phyloP scores from a whole-genome alignment of 2,329 filamentous ascomycete species.

The Phoma sp. region DNA sequence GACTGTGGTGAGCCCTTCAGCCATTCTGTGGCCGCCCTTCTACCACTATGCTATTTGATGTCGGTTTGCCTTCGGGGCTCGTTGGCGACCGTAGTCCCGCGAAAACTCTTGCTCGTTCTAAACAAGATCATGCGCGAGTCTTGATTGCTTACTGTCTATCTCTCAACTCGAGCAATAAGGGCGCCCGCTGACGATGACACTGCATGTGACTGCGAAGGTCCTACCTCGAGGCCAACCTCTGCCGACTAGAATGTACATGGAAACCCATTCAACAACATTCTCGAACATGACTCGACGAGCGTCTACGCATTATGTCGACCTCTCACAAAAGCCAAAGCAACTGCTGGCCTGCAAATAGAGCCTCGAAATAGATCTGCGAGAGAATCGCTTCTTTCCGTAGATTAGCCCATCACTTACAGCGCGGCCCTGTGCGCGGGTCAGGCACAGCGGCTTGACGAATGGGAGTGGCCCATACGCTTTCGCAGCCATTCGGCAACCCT shows the following conservation, averaged over 20 bases:
- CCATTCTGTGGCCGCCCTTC: constrained; percentile 11
- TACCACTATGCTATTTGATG: neutral
- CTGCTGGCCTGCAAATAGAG: constrained; percentile 2
- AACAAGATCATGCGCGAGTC: neutral
- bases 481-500: constrained; percentile 25
- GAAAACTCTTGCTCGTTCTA: neutral
- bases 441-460: constrained; percentile 39
- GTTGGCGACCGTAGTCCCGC: neutral
- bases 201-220: neutral
- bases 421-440: constrained; percentile 37
- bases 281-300: constrained; percentile 5
- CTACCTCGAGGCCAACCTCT: neutral
- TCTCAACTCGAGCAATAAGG: too few species aligned
- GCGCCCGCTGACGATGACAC: neutral
- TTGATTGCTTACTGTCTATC: too few species aligned
- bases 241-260: neutral
- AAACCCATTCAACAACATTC: neutral
- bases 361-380: constrained; percentile 43
- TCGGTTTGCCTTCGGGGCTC: neutral
- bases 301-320: neutral
- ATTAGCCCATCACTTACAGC: constrained; percentile 40
- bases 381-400: constrained; percentile 35
- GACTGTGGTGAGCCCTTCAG: neutral
- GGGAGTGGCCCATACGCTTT: constrained; percentile 18
- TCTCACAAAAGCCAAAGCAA: constrained; percentile 12